Conservation (phyloP, 352 stramenopile genomes). For the Pythium coloratum region DNA sequence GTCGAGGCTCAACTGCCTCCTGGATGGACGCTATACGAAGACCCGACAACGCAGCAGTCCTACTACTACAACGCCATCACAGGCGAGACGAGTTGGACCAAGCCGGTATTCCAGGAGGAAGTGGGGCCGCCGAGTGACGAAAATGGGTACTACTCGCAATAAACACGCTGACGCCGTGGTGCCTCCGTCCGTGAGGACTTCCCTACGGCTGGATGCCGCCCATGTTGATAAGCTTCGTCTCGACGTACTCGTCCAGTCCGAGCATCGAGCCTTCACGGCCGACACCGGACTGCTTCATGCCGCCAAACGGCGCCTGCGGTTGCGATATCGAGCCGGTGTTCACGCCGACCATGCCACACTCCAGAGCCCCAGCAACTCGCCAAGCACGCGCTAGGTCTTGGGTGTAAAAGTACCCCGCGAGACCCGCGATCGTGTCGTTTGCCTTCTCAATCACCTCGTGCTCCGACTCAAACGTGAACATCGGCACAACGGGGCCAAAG, state of each 20-base stretch:
- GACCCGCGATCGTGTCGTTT: constrained; percentile 90
- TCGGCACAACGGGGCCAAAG: constrained; percentile 95
- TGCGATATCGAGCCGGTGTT: constrained; percentile 92
- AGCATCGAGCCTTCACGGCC: constrained; percentile 89
- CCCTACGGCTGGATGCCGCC: constrained; percentile 42
- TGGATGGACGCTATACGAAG: constrained; percentile 17
- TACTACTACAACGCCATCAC: constrained; percentile 49
- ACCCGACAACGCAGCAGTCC: constrained; percentile 13
- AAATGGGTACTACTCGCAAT: neutral
- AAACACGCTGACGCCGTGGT: neutral
- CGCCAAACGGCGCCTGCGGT: constrained; percentile 89
- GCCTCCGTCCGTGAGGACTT: neutral
- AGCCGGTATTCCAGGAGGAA: neutral
- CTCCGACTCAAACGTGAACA: constrained; percentile 94
- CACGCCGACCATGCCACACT: constrained; percentile 94
- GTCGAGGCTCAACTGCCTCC: constrained; percentile 11
- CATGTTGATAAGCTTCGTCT: constrained; percentile 96
- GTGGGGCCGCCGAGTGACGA: neutral
- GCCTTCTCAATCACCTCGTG: constrained; percentile 93
- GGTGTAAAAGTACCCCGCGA: constrained; percentile 96
- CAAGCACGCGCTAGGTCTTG: constrained; percentile 86
- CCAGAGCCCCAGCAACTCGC: constrained; percentile 85
- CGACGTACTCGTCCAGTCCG: constrained; percentile 94
- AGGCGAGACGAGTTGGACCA: constrained; percentile 40
- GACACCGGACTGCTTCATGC: constrained; percentile 89